Evolutionary conservation across 495 filamentous ascomycete species (phyloP).

Genomic region (Aspergillus panamensis): DNA sequence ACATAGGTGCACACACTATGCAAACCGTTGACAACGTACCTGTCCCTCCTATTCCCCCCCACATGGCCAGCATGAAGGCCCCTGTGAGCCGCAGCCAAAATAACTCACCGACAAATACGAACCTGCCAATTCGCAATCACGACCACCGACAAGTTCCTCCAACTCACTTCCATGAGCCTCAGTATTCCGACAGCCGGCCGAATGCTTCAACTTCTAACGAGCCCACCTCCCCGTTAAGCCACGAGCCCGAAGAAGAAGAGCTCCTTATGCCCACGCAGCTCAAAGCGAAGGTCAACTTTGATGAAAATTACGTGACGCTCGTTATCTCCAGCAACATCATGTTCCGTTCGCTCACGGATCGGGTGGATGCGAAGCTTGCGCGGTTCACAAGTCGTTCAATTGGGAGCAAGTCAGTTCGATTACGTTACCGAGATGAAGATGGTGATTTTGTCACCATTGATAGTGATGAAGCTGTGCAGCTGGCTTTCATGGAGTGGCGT

Average conservation of each 20-base stretch:
- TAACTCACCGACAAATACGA: conserved; percentile 56
- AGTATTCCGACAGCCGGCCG: conserved; percentile 33
- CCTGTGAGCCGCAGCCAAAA: conserved; percentile 66
- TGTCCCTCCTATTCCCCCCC: conserved; percentile 58
- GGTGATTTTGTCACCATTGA: conserved; percentile 90
- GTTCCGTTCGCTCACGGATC: conserved; percentile 86
- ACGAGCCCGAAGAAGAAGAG: conserved; percentile 36
- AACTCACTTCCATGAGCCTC: conserved; percentile 40
- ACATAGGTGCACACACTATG: conserved; percentile 55
- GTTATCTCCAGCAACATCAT: conserved; percentile 91
- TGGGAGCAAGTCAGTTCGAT: conserved; percentile 67
- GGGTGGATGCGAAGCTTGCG: conserved; percentile 93
- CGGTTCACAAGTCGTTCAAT: conserved; percentile 78
- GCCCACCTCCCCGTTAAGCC: conserved; percentile 37
- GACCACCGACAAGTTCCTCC: conserved; percentile 23
- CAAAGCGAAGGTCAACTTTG: conserved; percentile 90
- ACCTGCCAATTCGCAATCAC: conserved; percentile 44
- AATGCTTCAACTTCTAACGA: conserved; percentile 34
- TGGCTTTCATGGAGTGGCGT: conserved; percentile 89
- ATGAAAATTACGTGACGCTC: conserved; percentile 77
- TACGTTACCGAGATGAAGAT: conserved; percentile 90
- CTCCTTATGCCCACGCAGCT: conserved; percentile 61
- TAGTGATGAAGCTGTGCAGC: conserved; percentile 90
- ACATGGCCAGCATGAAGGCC: conserved; percentile 55
- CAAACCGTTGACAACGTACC: conserved; percentile 67